Conservation (phyloP, 164 flowering plant genomes). For the Nymphaea thermarum region DNA sequence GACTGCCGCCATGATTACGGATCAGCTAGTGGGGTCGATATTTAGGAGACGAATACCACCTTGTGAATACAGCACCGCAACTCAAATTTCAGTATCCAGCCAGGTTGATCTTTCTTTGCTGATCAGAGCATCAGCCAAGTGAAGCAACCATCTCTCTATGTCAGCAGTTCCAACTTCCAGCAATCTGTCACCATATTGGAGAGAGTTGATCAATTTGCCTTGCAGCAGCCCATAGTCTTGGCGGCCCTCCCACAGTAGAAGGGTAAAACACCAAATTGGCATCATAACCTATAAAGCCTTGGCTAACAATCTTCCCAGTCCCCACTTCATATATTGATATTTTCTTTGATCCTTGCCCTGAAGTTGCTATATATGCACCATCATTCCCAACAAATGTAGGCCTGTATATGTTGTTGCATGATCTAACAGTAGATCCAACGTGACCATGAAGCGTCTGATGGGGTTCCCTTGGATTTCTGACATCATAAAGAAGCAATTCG, state of each 20-base stretch:
- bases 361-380: conserved; percentile 5
- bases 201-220: conserved; percentile 8
- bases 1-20: too few species aligned
- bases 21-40: too few species aligned
- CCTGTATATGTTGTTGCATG: conserved; percentile 5
- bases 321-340: conserved; percentile 6
- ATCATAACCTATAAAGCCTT: conserved; percentile 6
- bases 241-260: neutral
- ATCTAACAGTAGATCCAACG: neutral
- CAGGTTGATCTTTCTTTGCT: too few species aligned
- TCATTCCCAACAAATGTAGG: conserved; percentile 6
- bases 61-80: too few species aligned
- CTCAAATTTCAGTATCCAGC: too few species aligned
- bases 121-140: too few species aligned
- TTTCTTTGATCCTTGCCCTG: conserved; percentile 8
- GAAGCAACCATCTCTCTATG: neutral
- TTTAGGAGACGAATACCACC: too few species aligned
- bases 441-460: conserved; percentile 8
- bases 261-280: conserved; percentile 2
- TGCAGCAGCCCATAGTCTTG: conserved; percentile 5
- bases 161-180: neutral
- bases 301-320: conserved; percentile 3
- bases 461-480: conserved; percentile 4
- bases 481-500: conserved; percentile 6
- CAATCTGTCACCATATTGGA: neutral